A percentile compares a stretch with the other conserved stretches of the same genome.
These are phyloP conservation scores for Helminthosporium solani DNA, from an alignment of 2,329 filamentous ascomycete genomes.

Conservation along the genomic window DNA sequence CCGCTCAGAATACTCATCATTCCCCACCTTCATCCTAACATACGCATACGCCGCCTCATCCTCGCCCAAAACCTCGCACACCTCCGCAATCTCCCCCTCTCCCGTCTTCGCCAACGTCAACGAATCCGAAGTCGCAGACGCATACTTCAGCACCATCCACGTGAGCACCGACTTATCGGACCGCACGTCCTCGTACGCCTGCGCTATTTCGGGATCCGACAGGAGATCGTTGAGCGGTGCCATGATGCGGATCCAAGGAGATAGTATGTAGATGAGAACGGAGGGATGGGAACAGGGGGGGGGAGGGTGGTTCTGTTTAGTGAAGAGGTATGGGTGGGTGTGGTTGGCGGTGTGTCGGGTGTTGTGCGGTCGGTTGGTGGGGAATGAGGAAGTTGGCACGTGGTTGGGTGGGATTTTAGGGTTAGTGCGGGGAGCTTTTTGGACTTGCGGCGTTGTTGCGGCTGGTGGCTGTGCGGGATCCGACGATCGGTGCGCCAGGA, in stretches of 20 bases:
- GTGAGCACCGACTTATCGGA: constrained; percentile 65
- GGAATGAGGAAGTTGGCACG: background rate
- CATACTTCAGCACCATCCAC: constrained; percentile 68
- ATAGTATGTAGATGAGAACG: background rate
- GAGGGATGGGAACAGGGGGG: background rate
- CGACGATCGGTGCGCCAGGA: background rate
- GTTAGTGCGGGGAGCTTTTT: background rate
- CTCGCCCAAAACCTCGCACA: constrained; percentile 58
- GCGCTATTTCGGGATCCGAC: constrained; percentile 56
- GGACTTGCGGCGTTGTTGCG: background rate
- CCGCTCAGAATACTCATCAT: constrained; percentile 67
- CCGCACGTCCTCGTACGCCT: constrained; percentile 67
- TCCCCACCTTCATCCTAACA: constrained; percentile 60
- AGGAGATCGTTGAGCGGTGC: constrained; percentile 33
- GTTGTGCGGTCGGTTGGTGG: background rate
- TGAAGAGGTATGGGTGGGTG: background rate
- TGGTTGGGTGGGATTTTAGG: background rate
- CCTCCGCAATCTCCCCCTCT: constrained; percentile 60
- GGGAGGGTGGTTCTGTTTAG: no score
- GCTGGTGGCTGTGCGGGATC: background rate
- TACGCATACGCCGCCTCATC: constrained; percentile 66
- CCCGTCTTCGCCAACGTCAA: constrained; percentile 60
- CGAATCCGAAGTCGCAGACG: constrained; percentile 56
- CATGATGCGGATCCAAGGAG: constrained; percentile 15
- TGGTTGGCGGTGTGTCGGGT: background rate